phyloP scores from a whole-genome alignment of 2,329 filamentous ascomycete species.

The Bipolaris sorokiniana region DNA sequence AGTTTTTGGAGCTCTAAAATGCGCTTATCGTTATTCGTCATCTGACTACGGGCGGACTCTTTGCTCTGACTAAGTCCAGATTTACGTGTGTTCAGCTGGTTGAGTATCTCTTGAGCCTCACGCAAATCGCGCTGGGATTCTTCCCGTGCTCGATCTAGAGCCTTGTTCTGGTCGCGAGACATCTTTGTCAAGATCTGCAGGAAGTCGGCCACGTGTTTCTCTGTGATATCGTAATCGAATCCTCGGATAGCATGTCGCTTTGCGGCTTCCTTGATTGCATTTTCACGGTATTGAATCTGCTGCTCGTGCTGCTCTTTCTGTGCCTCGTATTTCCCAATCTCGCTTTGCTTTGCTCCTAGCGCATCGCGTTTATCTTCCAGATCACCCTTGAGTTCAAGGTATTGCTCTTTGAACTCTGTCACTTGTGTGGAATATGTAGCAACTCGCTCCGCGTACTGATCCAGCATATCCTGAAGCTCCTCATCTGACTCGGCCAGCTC shows the following conservation, averaged over 20 bases:
- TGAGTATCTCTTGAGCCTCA: conserved; percentile 73
- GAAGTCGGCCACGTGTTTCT: conserved; percentile 76
- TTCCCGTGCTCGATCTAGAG: conserved; percentile 74
- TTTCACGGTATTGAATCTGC: conserved; percentile 72
- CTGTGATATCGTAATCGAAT: conserved; percentile 78
- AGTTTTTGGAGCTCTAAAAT: conserved; percentile 69
- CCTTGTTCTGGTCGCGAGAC: conserved; percentile 76
- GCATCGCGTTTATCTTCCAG: conserved; percentile 55
- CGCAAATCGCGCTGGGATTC: conserved; percentile 77
- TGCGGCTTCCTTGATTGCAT: conserved; percentile 79
- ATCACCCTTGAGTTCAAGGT: conserved; percentile 65
- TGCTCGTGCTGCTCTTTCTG: conserved; percentile 87
- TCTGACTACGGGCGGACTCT: conserved; percentile 73
- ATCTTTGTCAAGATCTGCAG: conserved; percentile 77
- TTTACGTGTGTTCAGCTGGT: conserved; percentile 75
- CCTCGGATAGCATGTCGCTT: conserved; percentile 79
- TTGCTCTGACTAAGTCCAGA: conserved; percentile 76
- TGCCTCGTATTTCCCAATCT: conserved; percentile 80
- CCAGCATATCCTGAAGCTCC: conserved; percentile 72
- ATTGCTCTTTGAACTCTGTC: conserved; percentile 67
- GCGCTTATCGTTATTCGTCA: conserved; percentile 74
- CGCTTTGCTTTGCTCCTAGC: conserved; percentile 58
- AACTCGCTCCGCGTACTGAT: conserved; percentile 79
- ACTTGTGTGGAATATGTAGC: conserved; percentile 68
- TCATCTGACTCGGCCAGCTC: conserved; percentile 80